phyloP scores from a whole-genome alignment of 169 alveolate species.

The Eimeria brunetti region DNA sequence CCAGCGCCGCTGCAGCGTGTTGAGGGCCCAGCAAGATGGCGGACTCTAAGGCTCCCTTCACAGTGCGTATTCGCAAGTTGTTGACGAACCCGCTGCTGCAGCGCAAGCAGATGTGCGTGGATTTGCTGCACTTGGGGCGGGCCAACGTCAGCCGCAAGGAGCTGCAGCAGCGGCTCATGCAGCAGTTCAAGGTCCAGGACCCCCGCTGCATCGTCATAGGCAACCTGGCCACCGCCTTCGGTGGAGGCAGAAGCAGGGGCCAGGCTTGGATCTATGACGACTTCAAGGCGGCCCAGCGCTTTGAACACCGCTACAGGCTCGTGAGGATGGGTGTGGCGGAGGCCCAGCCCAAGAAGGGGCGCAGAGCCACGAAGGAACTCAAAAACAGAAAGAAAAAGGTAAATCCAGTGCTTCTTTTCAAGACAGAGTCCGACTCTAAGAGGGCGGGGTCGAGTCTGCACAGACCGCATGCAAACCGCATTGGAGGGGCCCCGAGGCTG shows the following conservation, averaged over 20 bases:
- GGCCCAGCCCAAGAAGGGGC: conserved; percentile 73
- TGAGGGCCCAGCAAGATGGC: conserved; percentile 31
- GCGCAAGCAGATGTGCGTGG: conserved; percentile 94
- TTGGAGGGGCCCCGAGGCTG: too few relatives aligned
- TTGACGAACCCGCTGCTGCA: conserved; percentile 93
- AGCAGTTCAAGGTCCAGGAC: conserved; percentile 85
- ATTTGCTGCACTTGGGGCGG: conserved; percentile 95
- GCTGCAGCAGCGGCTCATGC: conserved; percentile 93
- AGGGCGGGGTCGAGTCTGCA: too few relatives aligned
- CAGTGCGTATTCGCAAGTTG: conserved; percentile 92
- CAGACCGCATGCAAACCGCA: too few relatives aligned
- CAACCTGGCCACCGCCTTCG: conserved; percentile 96
- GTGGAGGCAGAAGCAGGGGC: conserved; percentile 98
- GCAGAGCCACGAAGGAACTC: conserved; percentile 80
- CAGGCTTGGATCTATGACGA: conserved; percentile 96
- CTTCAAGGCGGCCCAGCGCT: conserved; percentile 92
- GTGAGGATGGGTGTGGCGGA: conserved; percentile 70
- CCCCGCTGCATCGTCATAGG: conserved; percentile 88
- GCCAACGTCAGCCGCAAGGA: conserved; percentile 95
- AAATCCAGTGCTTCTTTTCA: neutral
- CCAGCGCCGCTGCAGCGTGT: conserved; percentile 16
- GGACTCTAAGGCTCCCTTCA: conserved; percentile 80
- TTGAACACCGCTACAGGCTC: conserved; percentile 93
- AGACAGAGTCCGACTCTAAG: too few relatives aligned
- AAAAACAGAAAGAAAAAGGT: conserved; percentile 82